Conservation (phyloP, 371 early-diverging fungal genomes). For the Lichtheimia ramosa region DNA sequence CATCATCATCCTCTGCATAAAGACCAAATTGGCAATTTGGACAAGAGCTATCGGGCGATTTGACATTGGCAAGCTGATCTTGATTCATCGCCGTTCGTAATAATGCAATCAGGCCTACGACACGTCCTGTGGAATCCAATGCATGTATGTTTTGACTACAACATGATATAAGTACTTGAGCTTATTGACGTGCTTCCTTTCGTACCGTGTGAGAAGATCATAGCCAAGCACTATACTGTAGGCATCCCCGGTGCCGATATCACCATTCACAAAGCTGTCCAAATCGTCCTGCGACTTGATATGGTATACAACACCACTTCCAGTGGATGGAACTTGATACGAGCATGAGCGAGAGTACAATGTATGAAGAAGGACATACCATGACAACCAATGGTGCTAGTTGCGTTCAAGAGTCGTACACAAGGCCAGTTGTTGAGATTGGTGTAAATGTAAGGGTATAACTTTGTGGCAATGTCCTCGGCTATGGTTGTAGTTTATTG, state of each 20-base stretch:
- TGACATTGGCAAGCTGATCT: conserved; percentile 2
- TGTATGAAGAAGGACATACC: conserved; percentile 24
- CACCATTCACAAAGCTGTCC: conserved; percentile 31
- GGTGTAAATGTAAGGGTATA: conserved; percentile 55
- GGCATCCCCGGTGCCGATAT: conserved; percentile 24
- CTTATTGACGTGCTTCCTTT: neutral
- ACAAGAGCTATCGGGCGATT: conserved; percentile 65
- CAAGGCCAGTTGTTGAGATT: conserved; percentile 59
- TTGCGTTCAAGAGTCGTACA: conserved; percentile 60
- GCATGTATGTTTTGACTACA: conserved; percentile 21
- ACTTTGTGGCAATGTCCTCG: conserved; percentile 42
- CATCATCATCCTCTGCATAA: conserved; percentile 54
- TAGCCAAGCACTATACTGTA: conserved; percentile 68
- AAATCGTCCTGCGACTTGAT: conserved; percentile 53
- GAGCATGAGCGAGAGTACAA: neutral
- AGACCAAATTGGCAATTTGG: conserved; percentile 76
- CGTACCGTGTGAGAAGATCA: conserved; percentile 58
- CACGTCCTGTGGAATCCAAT: conserved; percentile 15
- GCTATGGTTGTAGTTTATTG: conserved; percentile 9
- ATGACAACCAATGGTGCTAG: conserved; percentile 61
- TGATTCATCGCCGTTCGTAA: conserved; percentile 8
- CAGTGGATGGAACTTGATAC: conserved; percentile 18
- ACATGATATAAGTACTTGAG: neutral
- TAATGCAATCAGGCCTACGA: conserved; percentile 30
- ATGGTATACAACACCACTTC: conserved; percentile 64